Base-by-base conservation (phyloP, 305 asterid species). In the Stenogyne calaminthoides region DNA sequence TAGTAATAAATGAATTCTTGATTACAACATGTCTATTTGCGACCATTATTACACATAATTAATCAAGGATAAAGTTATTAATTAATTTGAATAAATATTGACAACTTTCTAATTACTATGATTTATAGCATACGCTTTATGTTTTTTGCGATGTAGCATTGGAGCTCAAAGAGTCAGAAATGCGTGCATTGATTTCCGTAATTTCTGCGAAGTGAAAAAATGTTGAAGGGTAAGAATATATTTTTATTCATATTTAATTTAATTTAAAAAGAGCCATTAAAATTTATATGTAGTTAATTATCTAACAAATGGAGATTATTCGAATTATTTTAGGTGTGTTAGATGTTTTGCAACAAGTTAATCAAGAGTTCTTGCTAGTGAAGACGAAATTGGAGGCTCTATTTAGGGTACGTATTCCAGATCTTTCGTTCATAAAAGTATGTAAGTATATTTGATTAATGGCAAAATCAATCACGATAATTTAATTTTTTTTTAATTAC, bases 101-200 rank as follows among this genome's bases (percentile, higher is more conserved):
- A 47, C 19, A 47, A 5, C 9, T 47, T 47, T 47, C 19, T 47
- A 5, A 46, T 46, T 46, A 2, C 0, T 9, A 1, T 25, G 2
- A 22, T 22, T 22, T 22, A 2, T 22, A 22, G 25, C 25, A 25
- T 25, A 25, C 29, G 29, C 29, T 25, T 25, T 25, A 25, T 25
- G 29, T 22, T 8, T 42, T 42, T 40, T 44, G 6, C 1, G 12
- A n/a, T 46, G 75, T 79, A 88, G 91, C 80, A 82, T 88, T 81
- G 95, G 91, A 76, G 95, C 95, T 78, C 86, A 80, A 62, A 81
- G 89, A 63, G 85, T 88, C 5, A 86, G 83, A 78, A 80, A 84
- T 78, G 79, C 83, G 9, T 88, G 93, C 74, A 63, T 83, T 56
- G 71, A 81, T 69, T 88, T 88, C 73, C 86, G 93, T 58, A 83